A percentile compares a stretch with the other conserved stretches of the same genome.
Evolutionary conservation across 192 early-diverging fungal genomes (phyloP).

Genomic region (Phlyctochytrium arcticum): DNA sequence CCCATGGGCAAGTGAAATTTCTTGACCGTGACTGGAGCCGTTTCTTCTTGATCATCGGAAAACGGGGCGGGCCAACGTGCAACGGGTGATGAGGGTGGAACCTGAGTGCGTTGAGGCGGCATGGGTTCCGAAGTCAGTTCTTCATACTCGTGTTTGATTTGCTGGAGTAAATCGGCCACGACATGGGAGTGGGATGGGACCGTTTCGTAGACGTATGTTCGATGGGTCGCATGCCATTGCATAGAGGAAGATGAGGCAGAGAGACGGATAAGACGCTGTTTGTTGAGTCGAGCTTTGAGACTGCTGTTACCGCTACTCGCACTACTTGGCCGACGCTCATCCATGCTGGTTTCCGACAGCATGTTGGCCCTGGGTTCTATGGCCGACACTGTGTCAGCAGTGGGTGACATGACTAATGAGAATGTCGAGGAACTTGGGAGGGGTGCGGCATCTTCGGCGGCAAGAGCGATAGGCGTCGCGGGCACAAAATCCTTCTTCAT

Average conservation of each 20-base stretch:
- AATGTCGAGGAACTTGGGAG: too few species aligned
- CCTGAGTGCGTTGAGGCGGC: not conserved
- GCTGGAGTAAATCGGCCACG: not conserved
- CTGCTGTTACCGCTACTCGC: too few species aligned
- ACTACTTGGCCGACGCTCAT: too few species aligned
- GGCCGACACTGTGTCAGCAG: too few species aligned
- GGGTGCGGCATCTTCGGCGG: too few species aligned
- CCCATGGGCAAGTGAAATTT: conserved; percentile 2
- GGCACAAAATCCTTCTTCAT: too few species aligned
- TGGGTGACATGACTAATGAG: too few species aligned
- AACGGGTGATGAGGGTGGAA: not conserved
- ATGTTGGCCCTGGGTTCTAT: too few species aligned
- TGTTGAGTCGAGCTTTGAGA: too few species aligned
- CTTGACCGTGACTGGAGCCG: not conserved
- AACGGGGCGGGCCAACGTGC: not conserved
- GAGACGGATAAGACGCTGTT: too few species aligned
- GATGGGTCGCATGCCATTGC: not conserved
- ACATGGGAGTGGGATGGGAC: not conserved
- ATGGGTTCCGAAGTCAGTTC: not conserved
- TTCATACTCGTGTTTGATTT: not conserved
- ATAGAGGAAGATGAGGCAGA: not conserved
- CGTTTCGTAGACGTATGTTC: not conserved
- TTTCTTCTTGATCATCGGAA: not conserved
- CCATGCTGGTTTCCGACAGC: too few species aligned
- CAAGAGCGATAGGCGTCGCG: too few species aligned